Evolutionary conservation across 2,329 filamentous ascomycete species (phyloP).

Genomic region (Davidsoniella virescens): DNA sequence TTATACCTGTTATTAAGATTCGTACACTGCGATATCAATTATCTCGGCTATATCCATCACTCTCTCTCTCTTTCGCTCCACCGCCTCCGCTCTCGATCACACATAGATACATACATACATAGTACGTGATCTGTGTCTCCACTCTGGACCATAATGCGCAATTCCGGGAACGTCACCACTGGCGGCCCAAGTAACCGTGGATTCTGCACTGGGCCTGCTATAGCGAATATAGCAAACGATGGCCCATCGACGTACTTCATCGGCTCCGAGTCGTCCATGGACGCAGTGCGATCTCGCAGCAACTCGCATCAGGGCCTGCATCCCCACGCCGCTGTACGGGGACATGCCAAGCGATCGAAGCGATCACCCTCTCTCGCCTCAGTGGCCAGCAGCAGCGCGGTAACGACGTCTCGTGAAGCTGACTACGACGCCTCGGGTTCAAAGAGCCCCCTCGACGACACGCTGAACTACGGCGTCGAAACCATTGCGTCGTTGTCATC

Average conservation of each 20-base stretch:
- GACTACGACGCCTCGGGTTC: background rate
- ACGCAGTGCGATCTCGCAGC: background rate
- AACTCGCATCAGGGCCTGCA: background rate
- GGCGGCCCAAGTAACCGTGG: too few species aligned
- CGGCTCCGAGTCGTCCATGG: slow-evolving; percentile 15
- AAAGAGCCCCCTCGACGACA: background rate
- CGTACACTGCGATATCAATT: too few species aligned
- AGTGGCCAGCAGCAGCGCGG: background rate
- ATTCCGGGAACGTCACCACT: too few species aligned
- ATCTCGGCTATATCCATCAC: too few species aligned
- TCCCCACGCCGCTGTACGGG: background rate
- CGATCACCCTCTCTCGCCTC: background rate
- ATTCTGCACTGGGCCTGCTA: too few species aligned
- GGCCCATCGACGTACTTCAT: slow-evolving; percentile 29
- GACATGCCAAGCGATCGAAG: background rate
- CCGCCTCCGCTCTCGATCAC: too few species aligned
- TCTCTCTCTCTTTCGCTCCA: too few species aligned
- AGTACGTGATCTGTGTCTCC: too few species aligned
- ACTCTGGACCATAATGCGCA: too few species aligned
- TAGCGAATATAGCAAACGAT: slow-evolving; percentile 17
- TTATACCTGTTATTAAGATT: too few species aligned
- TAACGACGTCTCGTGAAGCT: background rate
- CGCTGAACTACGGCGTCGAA: slow-evolving; percentile 7
- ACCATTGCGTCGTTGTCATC: slow-evolving; percentile 1
- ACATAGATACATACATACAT: too few species aligned